A percentile compares a stretch with the other conserved stretches of the same genome.
Conservation (phyloP, 2,329 filamentous ascomycete species). For the Aspergillus proliferans region DNA sequence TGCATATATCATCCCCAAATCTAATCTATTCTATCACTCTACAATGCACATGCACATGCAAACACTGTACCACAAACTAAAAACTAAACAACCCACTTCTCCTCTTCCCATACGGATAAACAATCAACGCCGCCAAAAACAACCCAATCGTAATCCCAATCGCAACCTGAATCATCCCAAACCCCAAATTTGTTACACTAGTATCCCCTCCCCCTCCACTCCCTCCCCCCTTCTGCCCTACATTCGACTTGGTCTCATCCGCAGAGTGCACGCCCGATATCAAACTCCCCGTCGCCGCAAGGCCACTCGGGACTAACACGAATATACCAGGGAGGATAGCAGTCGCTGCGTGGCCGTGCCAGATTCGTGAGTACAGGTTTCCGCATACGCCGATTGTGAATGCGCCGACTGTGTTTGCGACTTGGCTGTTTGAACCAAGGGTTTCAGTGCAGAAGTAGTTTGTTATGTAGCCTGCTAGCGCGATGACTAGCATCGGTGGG, state of each 20-base stretch:
- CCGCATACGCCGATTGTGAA: constrained; percentile 70
- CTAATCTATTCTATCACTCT: no score
- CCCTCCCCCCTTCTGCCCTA: constrained; percentile 17
- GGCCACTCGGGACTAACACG: constrained; percentile 55
- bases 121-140: constrained; percentile 41
- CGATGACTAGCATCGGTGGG: constrained; percentile 69
- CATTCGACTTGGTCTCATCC: constrained; percentile 44
- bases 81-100: constrained; percentile 44
- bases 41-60: no score
- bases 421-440: constrained; percentile 64
- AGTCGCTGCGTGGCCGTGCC: constrained; percentile 74
- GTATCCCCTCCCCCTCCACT: constrained; percentile 19
- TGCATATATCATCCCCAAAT: no score
- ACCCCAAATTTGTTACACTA: constrained; percentile 40
- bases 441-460: constrained; percentile 65
- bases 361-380: constrained; percentile 66
- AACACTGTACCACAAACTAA: constrained; percentile 6
- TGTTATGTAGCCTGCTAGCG: constrained; percentile 66
- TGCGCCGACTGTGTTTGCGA: constrained; percentile 71
- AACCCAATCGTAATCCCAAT: constrained; percentile 44
- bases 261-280: constrained; percentile 53
- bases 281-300: constrained; percentile 52
- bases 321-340: constrained; percentile 85
- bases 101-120: constrained; percentile 43
- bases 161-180: constrained; percentile 43